These are phyloP conservation scores for Xylariaceae sp. DNA, from an alignment of 2,329 filamentous ascomycete genomes.

Conservation along the genomic window DNA sequence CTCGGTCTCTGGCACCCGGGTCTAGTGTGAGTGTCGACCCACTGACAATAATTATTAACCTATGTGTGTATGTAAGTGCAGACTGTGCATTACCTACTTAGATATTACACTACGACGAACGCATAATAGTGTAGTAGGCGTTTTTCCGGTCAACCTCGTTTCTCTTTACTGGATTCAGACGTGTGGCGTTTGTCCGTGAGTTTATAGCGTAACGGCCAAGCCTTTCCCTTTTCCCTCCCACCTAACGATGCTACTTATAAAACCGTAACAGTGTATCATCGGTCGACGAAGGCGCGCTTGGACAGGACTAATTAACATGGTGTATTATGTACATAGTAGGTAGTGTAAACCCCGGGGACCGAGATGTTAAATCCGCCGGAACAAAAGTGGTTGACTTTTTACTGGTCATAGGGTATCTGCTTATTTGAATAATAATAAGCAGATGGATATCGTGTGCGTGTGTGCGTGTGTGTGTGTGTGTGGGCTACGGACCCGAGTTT, in stretches of 20 bases:
- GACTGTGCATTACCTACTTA: no score
- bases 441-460: background rate
- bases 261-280: background rate
- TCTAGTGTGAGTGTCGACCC: conserved; percentile 8
- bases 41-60: background rate
- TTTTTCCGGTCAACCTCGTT: conserved; percentile 26
- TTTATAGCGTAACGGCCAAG: conserved; percentile 19
- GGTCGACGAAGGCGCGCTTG: conserved; percentile 4
- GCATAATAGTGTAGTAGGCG: conserved; percentile 15
- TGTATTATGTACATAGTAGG: no score
- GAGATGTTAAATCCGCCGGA: no score
- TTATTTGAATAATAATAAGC: no score
- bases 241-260: conserved; percentile 4
- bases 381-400: no score
- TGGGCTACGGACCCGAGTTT: background rate
- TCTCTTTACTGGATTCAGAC: conserved; percentile 29
- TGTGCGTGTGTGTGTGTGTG: background rate
- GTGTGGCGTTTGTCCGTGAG: conserved; percentile 17
- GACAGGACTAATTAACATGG: background rate
- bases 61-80: background rate
- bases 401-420: no score
- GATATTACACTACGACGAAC: background rate
- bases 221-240: background rate
- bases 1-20: conserved; percentile 9
- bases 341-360: no score